phyloP scores from a whole-genome alignment of 2,329 filamentous ascomycete species.

The Cordyceps sp. region DNA sequence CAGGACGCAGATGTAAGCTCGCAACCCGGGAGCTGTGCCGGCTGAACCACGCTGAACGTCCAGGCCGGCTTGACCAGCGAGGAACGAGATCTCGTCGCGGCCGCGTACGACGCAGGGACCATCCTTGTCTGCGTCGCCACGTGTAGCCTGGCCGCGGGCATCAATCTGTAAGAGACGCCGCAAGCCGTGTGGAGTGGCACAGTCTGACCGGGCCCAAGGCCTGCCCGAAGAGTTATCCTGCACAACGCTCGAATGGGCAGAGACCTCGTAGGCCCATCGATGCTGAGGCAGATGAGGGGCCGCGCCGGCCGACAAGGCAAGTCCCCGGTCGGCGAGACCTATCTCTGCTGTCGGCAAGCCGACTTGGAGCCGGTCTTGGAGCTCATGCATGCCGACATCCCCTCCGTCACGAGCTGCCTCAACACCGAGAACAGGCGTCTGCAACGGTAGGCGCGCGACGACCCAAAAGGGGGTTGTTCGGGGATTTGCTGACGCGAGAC shows the following conservation, averaged over 20 bases:
- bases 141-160: conserved; percentile 68
- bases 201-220: conserved; percentile 14
- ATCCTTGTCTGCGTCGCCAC: conserved; percentile 61
- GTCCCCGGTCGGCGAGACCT: conserved; percentile 62
- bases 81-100: conserved; percentile 55
- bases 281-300: conserved; percentile 69
- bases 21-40: not conserved
- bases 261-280: conserved; percentile 59
- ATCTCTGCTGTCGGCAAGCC: conserved; percentile 51
- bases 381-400: conserved; percentile 56
- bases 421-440: conserved; percentile 50
- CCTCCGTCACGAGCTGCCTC: conserved; percentile 51
- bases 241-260: conserved; percentile 62
- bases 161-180: conserved; percentile 37
- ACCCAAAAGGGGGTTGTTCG: not conserved
- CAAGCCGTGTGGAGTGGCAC: not conserved
- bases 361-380: conserved; percentile 56
- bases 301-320: conserved; percentile 66
- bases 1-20: conserved; percentile 18
- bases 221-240: conserved; percentile 56
- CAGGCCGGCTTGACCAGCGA: conserved; percentile 56
- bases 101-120: conserved; percentile 51
- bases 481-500: not conserved
- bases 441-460: conserved; percentile 31
- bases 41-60: conserved; percentile 6